Evolutionary conservation across 2,329 filamentous ascomycete genomes (phyloP), one percentile per base, ranked within the genome.

Genomic region (Ilyonectria sp.): DNA sequence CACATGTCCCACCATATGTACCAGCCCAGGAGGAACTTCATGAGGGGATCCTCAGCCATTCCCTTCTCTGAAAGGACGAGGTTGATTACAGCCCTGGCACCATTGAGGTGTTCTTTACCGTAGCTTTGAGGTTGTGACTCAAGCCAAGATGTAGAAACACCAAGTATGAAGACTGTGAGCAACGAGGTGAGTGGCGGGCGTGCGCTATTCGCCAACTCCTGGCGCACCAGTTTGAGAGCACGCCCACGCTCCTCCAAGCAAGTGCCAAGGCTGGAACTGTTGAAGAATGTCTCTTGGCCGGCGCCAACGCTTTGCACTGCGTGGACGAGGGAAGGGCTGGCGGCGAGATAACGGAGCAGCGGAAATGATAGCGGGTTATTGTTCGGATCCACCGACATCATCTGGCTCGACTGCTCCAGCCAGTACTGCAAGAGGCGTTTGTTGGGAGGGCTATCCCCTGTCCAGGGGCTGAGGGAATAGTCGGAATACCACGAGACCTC

Each of bases 291-390:
- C n/a, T 17, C 4, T 9, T 67, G 60, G 26, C 17, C 55, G 1
- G 60, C 65, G 13, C 54, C n/a, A 3, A 67, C 19, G 49, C 65
- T 67, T 15, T 61, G 63, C 5, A 66, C n/a, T 2, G 52, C 43
- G 33, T 66, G 63, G 2, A 44, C 23, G 10, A 64, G 54, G 21
- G 29, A 29, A 4, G 52, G 43, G 10, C 37, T 49, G 2, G 10
- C 43, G 7, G 56, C 31, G 4, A 63, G 7, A 19, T 63, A 40
- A 17, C 50, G 19, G 4, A 63, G 31, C 21, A 63, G 21, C 15
- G 52, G 60, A 21, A 63, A 63, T 6, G 60, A 63, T 6, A 63
- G 52, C 1, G 60, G 60, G n/a, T 63, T 63, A 1, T 49, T 29
- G 50, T 63, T 52, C 2, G 60, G 60, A 19, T 63, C 60, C 17